These are phyloP conservation scores for Pseudogymnoascus sp. DNA, from an alignment of 2,329 filamentous ascomycete species.

Conservation along the genomic window DNA sequence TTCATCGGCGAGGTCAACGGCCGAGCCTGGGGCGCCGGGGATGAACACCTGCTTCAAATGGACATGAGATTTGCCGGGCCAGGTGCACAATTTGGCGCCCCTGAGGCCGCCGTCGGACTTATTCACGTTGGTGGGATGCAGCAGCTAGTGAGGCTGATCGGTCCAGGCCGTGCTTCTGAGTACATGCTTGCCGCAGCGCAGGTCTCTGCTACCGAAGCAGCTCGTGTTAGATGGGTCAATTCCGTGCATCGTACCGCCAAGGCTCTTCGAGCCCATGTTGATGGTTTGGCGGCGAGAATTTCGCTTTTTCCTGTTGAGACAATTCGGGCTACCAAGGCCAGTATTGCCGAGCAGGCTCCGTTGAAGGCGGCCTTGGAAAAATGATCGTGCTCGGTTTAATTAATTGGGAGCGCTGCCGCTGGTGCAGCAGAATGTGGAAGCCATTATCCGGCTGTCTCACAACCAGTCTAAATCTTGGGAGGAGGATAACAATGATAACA, in stretches of 20 bases:
- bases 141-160: constrained; percentile 12
- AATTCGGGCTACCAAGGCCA: not conserved
- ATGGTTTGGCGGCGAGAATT: not conserved
- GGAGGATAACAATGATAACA: not conserved
- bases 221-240: constrained; percentile 14
- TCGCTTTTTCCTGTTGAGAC: not conserved
- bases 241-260: not conserved
- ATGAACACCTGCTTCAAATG: constrained; percentile 12
- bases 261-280: not conserved
- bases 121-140: constrained; percentile 12
- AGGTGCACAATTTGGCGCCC: constrained; percentile 10
- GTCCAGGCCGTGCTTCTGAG: constrained; percentile 13
- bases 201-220: constrained; percentile 11
- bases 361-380: not conserved
- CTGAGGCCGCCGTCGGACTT: constrained; percentile 10
- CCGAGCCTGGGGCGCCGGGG: constrained; percentile 11
- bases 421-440: not conserved
- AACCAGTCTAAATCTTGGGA: not conserved
- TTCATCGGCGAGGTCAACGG: constrained; percentile 11
- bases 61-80: constrained; percentile 14
- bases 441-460: not conserved
- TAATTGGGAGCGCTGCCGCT: not conserved
- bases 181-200: constrained; percentile 13
- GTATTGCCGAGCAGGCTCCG: not conserved
- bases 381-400: not conserved